Percentiles rank a stretch among this genome's conserved stretches.
Conservation (phyloP, 768 basidiomycete species). For the Podaxis carcinomalis region DNA sequence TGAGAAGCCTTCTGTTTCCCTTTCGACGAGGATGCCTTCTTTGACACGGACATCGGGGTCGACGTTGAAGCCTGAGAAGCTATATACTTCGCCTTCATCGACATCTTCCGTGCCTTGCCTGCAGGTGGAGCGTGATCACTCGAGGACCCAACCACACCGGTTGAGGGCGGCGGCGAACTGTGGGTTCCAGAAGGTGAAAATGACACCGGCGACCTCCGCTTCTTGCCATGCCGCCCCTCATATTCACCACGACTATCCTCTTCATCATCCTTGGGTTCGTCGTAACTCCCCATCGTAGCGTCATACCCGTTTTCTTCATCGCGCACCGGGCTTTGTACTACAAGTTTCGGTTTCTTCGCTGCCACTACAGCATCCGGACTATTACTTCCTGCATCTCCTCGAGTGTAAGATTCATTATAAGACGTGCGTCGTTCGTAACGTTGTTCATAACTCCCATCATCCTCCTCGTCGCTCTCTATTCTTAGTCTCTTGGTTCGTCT, state of each 20-base stretch:
- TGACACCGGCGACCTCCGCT: neutral
- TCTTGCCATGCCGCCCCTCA: neutral
- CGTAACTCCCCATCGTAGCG: neutral
- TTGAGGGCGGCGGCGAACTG: neutral
- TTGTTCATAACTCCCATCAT: constrained; percentile 19
- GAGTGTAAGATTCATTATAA: neutral
- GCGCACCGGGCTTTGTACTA: neutral
- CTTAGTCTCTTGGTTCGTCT: constrained; percentile 16
- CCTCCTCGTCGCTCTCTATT: constrained; percentile 25
- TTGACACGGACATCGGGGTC: neutral
- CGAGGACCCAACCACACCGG: neutral
- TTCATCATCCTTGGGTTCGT: neutral
- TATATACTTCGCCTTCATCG: neutral
- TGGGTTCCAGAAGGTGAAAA: neutral
- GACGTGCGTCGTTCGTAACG: constrained; percentile 3
- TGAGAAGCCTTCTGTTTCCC: constrained; percentile 18
- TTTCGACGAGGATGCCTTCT: constrained; percentile 13
- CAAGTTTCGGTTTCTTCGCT: neutral
- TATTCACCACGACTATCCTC: neutral
- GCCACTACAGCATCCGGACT: neutral
- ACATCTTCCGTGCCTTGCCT: neutral
- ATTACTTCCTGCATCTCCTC: neutral
- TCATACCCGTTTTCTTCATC: neutral
- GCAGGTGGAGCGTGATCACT: neutral
- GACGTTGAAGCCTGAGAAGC: neutral